Evolutionary conservation across 2,329 filamentous ascomycete species (phyloP).

Genomic region (Monosporascus cannonballus): DNA sequence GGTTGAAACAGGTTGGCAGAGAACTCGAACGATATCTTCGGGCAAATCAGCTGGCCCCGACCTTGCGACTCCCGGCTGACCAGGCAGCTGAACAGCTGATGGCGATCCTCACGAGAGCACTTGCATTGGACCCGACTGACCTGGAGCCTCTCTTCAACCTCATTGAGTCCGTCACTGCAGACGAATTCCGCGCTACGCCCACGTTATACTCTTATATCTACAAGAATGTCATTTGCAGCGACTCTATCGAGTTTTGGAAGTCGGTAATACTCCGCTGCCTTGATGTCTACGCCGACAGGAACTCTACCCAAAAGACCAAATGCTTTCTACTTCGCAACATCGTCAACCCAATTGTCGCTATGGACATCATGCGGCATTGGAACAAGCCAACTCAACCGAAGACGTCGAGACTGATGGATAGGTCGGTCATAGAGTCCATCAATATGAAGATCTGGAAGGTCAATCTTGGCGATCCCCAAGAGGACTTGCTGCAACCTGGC

Average conservation of each 20-base stretch:
- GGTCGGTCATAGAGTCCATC: constrained; percentile 79
- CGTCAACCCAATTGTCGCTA: constrained; percentile 92
- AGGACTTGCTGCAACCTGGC: constrained; percentile 77
- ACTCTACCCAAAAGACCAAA: constrained; percentile 81
- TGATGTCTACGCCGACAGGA: constrained; percentile 76
- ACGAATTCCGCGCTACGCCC: constrained; percentile 73
- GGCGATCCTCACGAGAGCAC: constrained; percentile 73
- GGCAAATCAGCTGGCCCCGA: constrained; percentile 61
- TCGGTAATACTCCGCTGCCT: constrained; percentile 77
- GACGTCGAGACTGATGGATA: constrained; percentile 73
- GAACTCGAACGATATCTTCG: constrained; percentile 72
- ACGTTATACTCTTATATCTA: constrained; percentile 79
- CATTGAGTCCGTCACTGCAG: constrained; percentile 75
- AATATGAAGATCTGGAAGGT: constrained; percentile 93
- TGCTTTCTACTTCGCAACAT: constrained; percentile 87
- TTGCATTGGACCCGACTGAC: constrained; percentile 68
- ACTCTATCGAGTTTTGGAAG: constrained; percentile 82
- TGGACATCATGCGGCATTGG: constrained; percentile 88
- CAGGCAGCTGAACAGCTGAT: constrained; percentile 88
- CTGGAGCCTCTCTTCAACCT: constrained; percentile 79
- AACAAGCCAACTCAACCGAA: constrained; percentile 48
- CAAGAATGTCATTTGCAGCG: constrained; percentile 71
- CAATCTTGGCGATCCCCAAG: constrained; percentile 71
- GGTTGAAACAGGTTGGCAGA: constrained; percentile 63
- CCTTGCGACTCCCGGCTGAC: constrained; percentile 75